These are phyloP conservation scores for Luffa acutangula DNA, from an alignment of 306 rosid genomes.

Conservation along the genomic window DNA sequence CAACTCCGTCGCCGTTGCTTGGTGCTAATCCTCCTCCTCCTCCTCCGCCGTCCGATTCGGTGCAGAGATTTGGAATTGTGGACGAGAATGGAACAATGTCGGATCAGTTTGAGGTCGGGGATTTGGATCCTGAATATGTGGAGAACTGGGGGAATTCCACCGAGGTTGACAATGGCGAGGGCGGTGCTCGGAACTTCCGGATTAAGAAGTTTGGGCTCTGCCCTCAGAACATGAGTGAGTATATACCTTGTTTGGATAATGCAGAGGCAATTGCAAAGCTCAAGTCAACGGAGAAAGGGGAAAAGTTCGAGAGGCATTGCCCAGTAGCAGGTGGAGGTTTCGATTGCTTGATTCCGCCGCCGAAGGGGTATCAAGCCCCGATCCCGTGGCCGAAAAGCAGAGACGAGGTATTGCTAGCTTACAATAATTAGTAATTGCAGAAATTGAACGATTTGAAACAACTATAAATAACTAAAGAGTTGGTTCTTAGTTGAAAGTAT, in stretches of 20 bases:
- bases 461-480: neutral
- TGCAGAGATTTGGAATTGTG: conserved; percentile 49
- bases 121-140: conserved; percentile 23
- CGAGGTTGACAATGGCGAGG: conserved; percentile 4
- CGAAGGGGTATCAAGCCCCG: conserved; percentile 42
- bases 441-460: neutral
- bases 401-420: conserved; percentile 49
- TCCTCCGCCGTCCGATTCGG: conserved; percentile 28
- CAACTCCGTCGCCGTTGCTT: neutral
- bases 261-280: conserved; percentile 26
- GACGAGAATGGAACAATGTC: conserved; percentile 74
- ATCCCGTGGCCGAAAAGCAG: conserved; percentile 77
- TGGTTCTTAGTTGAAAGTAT: neutral
- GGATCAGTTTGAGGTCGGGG: conserved; percentile 60
- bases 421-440: neutral
- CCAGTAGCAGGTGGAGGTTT: conserved; percentile 36
- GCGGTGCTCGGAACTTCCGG: conserved; percentile 13
- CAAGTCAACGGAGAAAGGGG: conserved; percentile 35
- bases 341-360: conserved; percentile 57
- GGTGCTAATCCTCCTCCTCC: conserved; percentile 15
- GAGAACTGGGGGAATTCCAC: conserved; percentile 24
- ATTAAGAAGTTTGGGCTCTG: conserved; percentile 39
- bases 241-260: conserved; percentile 76
- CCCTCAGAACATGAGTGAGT: conserved; percentile 41
- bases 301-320: conserved; percentile 71